A percentile compares a stretch with the other conserved stretches of the same genome.
phyloP scores from a whole-genome alignment of 192 early-diverging fungal species.

The Coemansia asiatica region DNA sequence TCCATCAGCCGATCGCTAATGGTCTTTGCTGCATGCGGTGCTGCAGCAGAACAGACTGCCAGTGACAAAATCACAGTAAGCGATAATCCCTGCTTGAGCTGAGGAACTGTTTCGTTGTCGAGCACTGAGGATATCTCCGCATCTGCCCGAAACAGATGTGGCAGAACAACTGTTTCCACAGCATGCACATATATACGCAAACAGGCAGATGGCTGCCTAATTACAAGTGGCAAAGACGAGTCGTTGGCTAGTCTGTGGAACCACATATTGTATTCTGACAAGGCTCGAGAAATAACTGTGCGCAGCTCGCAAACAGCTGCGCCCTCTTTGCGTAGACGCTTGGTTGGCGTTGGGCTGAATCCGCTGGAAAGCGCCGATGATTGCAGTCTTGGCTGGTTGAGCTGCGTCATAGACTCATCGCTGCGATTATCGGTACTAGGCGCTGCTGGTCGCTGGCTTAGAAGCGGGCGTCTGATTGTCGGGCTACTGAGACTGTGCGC shows the following conservation, averaged over 20 bases:
- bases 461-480: conserved; percentile 11
- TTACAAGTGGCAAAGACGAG: conserved; percentile 15
- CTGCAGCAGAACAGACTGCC: conserved; percentile 26
- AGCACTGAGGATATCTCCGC: conserved; percentile 14
- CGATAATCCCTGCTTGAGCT: conserved; percentile 18
- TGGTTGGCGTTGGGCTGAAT: conserved; percentile 19
- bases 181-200: conserved; percentile 15
- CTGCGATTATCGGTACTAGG: not conserved
- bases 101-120: not conserved
- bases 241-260: conserved; percentile 33
- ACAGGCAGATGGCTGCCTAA: conserved; percentile 16
- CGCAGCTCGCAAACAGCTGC: conserved; percentile 20
- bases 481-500: conserved; percentile 3
- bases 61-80: conserved; percentile 36
- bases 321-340: conserved; percentile 30
- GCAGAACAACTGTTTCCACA: conserved; percentile 14
- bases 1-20: conserved; percentile 7
- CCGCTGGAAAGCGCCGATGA: not conserved
- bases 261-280: conserved; percentile 45
- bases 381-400: not conserved
- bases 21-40: conserved; percentile 24
- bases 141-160: conserved; percentile 32
- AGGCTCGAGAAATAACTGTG: conserved; percentile 8
- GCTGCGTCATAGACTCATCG: not conserved
- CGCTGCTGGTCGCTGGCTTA: conserved; percentile 27